phyloP scores from a whole-genome alignment of 2,329 filamentous ascomycete species.

The Mycogone perniciosa region DNA sequence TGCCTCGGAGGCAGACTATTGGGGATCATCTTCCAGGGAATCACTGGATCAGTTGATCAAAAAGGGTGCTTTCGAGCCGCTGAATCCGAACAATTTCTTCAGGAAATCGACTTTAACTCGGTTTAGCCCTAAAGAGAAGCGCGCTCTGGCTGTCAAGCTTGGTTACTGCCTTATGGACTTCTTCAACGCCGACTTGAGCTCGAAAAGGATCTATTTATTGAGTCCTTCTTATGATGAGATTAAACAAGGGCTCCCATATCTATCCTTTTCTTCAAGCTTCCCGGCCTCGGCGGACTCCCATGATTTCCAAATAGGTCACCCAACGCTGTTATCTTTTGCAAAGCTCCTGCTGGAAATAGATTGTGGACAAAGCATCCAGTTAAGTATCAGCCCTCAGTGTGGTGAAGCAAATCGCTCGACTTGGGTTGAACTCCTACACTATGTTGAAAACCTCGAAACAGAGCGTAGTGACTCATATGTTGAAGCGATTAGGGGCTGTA shows the following conservation, averaged over 20 bases:
- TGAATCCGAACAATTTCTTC: neutral
- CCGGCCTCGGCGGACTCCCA: neutral
- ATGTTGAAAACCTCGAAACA: neutral
- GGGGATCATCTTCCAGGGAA: neutral
- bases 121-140: slow-evolving; percentile 5
- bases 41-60: slow-evolving; percentile 10
- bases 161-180: slow-evolving; percentile 13
- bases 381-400: neutral
- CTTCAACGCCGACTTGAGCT: slow-evolving; percentile 8
- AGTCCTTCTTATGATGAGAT: neutral
- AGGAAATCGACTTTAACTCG: neutral
- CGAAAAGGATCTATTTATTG: slow-evolving; percentile 9
- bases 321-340: neutral
- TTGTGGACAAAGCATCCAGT: neutral
- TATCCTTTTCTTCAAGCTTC: slow-evolving; percentile 1
- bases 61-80: slow-evolving; percentile 5
- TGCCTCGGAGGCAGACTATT: neutral
- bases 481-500: slow-evolving; percentile 3
- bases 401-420: neutral
- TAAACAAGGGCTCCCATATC: neutral
- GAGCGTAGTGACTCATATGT: slow-evolving; percentile 10
- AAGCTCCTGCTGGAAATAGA: slow-evolving; percentile 1
- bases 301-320: neutral
- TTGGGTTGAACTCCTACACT: neutral
- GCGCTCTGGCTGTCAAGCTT: slow-evolving; percentile 10